Evolutionary conservation across 2,329 filamentous ascomycete genomes (phyloP).

Genomic region (Corinectria fuckeliana): DNA sequence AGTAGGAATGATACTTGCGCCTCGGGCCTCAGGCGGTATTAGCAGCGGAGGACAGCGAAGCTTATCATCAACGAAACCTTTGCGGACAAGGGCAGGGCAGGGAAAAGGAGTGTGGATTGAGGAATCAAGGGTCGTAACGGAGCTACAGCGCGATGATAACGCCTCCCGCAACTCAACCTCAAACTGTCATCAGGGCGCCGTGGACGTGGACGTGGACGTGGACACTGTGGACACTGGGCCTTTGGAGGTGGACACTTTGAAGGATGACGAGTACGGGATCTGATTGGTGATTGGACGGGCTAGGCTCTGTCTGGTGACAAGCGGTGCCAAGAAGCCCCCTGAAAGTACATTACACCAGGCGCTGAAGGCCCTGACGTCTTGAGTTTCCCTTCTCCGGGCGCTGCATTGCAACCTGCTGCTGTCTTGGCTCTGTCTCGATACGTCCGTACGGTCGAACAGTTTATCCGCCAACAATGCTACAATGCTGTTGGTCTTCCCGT

Average conservation of each 20-base stretch:
- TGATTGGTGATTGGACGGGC: slow-evolving; percentile 6
- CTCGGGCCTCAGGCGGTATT: slow-evolving; percentile 16
- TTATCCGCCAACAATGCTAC: slow-evolving; percentile 19
- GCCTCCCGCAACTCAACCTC: slow-evolving; percentile 13
- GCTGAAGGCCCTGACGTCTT: neutral
- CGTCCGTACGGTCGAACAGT: slow-evolving; percentile 18
- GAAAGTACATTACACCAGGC: neutral
- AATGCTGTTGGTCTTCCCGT: neutral
- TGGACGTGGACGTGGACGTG: slow-evolving; percentile 5
- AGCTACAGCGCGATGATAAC: slow-evolving; percentile 9
- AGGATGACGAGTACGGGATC: slow-evolving; percentile 17
- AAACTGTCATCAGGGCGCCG: slow-evolving; percentile 22
- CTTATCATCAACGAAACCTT: slow-evolving; percentile 10
- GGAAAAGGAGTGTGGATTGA: slow-evolving; percentile 15
- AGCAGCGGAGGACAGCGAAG: neutral
- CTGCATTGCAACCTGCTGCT: no score
- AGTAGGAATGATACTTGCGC: slow-evolving; percentile 5
- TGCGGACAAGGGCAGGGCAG: neutral
- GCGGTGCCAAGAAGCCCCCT: neutral
- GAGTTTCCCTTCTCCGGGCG: slow-evolving; percentile 1
- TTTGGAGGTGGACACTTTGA: neutral
- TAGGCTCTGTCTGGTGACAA: neutral
- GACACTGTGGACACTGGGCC: no score
- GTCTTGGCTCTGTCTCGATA: neutral
- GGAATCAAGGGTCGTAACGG: neutral